A percentile compares a stretch with the other conserved stretches of the same genome.
Evolutionary conservation across 2,329 filamentous ascomycete species (phyloP).

Genomic region (Paecilomyces dactylethromorphus): DNA sequence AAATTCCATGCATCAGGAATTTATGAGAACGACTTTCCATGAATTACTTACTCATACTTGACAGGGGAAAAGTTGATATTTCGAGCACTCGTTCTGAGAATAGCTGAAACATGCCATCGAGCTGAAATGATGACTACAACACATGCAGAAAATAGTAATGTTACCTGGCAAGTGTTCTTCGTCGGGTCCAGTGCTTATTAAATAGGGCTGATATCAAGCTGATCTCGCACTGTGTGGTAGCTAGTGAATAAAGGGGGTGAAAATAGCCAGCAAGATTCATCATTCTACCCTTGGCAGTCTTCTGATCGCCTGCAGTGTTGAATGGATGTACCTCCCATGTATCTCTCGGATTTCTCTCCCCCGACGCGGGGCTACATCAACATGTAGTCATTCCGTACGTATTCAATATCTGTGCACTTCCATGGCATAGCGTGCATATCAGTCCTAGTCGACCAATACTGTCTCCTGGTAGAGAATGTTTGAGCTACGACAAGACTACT

Average conservation of each 20-base stretch:
- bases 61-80: neutral
- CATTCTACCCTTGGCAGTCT: neutral
- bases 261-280: neutral
- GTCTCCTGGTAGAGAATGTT: neutral
- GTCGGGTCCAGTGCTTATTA: neutral
- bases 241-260: neutral
- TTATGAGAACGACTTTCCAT: neutral
- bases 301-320: neutral
- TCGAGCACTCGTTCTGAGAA: neutral
- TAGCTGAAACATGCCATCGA: neutral
- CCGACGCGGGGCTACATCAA: neutral
- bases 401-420: neutral
- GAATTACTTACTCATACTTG: neutral
- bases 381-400: neutral
- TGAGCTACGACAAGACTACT: neutral
- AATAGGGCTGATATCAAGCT: neutral
- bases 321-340: neutral
- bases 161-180: neutral
- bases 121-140: neutral
- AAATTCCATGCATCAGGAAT: neutral
- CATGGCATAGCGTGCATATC: neutral
- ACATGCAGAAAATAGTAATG: neutral
- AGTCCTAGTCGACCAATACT: neutral
- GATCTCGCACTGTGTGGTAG: neutral
- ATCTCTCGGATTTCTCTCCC: neutral